phyloP scores from a whole-genome alignment of 169 alveolate species.

The Eimeria maxima region DNA sequence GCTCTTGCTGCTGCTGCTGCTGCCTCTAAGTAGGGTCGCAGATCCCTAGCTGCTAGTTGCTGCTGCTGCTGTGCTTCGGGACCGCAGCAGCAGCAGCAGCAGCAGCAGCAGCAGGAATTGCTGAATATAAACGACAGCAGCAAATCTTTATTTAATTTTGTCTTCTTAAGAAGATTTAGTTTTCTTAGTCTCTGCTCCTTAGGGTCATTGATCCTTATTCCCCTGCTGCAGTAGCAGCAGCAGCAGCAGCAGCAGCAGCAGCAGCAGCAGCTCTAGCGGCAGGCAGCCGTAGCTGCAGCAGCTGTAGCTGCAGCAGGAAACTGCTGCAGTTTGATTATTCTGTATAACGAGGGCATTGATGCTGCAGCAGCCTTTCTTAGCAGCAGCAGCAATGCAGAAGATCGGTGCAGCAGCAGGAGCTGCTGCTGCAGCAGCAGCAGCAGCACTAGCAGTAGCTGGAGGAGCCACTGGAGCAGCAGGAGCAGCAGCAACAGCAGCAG shows the following conservation, averaged over 20 bases:
- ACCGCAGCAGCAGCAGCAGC: neutral
- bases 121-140: neutral
- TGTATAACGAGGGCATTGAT: neutral
- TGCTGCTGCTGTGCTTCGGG: slow-evolving; percentile 8
- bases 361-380: neutral
- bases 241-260: slow-evolving; percentile 8
- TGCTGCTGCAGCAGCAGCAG: neutral
- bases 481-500: neutral
- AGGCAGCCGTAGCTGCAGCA: slow-evolving; percentile 25
- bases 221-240: neutral
- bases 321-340: neutral
- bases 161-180: neutral
- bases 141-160: neutral
- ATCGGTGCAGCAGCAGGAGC: neutral
- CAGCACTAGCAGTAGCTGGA: neutral
- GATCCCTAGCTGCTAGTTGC: neutral
- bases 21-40: neutral
- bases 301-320: slow-evolving; percentile 1
- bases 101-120: neutral
- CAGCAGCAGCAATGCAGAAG: neutral
- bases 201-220: neutral
- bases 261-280: slow-evolving; percentile 1
- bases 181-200: neutral
- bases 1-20: slow-evolving; percentile 31
- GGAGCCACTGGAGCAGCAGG: neutral